A percentile compares a stretch with the other conserved stretches of the same genome.
phyloP scores from a whole-genome alignment of 768 basidiomycete genomes.

The Grammothele lineata region DNA sequence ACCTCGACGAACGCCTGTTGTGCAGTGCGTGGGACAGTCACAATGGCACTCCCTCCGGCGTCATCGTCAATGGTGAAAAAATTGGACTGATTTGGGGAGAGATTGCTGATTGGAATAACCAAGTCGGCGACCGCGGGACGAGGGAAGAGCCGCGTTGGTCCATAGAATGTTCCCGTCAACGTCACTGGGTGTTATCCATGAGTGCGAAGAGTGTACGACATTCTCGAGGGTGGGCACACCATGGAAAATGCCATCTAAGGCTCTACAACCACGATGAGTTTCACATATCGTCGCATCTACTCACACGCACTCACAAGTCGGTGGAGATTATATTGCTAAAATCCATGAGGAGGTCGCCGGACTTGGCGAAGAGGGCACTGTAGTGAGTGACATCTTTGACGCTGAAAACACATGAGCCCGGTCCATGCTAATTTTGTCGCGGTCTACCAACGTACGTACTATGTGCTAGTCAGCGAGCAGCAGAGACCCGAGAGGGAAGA shows the following conservation, averaged over 20 bases:
- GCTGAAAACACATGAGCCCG: too few species aligned
- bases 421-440: too few species aligned
- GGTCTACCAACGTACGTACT: conserved; percentile 7
- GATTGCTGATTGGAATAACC: neutral
- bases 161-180: conserved; percentile 7
- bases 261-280: too few species aligned
- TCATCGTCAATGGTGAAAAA: conserved; percentile 5
- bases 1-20: conserved; percentile 60
- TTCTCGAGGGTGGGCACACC: neutral
- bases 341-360: conserved; percentile 63
- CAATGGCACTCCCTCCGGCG: conserved; percentile 9
- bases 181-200: neutral
- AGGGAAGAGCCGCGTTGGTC: neutral
- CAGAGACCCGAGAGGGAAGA: too few species aligned
- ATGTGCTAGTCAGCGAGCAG: too few species aligned
- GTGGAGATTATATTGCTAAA: conserved; percentile 59
- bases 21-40: conserved; percentile 61
- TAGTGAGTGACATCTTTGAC: conserved; percentile 70
- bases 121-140: conserved; percentile 1
- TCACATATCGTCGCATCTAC: neutral
- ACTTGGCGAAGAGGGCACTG: conserved; percentile 57
- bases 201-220: neutral
- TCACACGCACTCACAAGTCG: conserved; percentile 8
- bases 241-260: conserved; percentile 9
- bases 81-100: conserved; percentile 2